phyloP scores from a whole-genome alignment of 768 basidiomycete species.

The Pleurotus tuoliensis region DNA sequence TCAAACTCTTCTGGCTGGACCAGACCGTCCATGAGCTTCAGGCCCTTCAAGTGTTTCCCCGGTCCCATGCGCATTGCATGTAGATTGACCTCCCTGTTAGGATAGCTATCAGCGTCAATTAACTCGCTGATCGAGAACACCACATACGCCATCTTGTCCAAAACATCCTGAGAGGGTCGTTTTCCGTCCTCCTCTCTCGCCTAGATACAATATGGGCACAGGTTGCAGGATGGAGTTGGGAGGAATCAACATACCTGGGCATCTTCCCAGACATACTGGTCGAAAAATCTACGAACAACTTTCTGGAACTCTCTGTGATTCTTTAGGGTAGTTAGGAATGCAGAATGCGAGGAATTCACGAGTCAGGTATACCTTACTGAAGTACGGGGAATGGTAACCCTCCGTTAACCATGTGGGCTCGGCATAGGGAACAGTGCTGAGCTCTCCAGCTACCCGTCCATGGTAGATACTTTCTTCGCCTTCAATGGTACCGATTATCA shows the following conservation, averaged over 20 bases:
- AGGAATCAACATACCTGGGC: slow-evolving; percentile 28
- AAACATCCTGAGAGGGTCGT: slow-evolving; percentile 69
- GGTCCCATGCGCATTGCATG: slow-evolving; percentile 95
- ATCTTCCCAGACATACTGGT: slow-evolving; percentile 60
- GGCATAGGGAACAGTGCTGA: slow-evolving; percentile 80
- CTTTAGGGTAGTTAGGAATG: slow-evolving; percentile 26
- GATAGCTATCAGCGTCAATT: slow-evolving; percentile 17
- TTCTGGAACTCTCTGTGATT: slow-evolving; percentile 55
- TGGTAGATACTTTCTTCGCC: slow-evolving; percentile 57
- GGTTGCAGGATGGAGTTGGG: not conserved
- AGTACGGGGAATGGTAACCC: slow-evolving; percentile 74
- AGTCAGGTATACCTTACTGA: slow-evolving; percentile 50
- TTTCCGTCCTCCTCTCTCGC: slow-evolving; percentile 88
- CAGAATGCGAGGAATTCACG: slow-evolving; percentile 23
- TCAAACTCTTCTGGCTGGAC: slow-evolving; percentile 87
- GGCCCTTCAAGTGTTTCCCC: slow-evolving; percentile 83
- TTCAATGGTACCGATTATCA: slow-evolving; percentile 70
- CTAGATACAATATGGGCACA: slow-evolving; percentile 31
- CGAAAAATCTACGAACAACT: slow-evolving; percentile 66
- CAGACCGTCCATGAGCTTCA: slow-evolving; percentile 71
- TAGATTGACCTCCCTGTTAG: slow-evolving; percentile 62
- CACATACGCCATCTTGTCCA: slow-evolving; percentile 69
- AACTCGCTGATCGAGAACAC: too few species aligned
- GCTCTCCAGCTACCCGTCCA: slow-evolving; percentile 45
- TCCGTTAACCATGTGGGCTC: slow-evolving; percentile 74